Evolutionary conservation across 1,284 basidiomycete genomes (phyloP), one percentile per base, ranked within the genome.

Genomic region (Microbotryomycetes sp.): DNA sequence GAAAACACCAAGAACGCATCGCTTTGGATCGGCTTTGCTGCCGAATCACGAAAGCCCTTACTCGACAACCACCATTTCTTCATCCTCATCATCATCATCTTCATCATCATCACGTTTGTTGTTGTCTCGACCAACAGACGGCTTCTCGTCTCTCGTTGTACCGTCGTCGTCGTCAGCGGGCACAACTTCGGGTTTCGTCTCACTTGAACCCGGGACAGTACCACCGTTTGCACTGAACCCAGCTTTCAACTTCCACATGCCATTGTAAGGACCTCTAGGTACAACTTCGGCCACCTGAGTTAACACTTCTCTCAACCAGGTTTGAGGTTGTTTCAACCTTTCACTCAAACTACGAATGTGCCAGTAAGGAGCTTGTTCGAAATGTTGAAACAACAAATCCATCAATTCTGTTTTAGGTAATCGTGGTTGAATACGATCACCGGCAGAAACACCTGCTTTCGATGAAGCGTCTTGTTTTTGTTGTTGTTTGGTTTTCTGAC

Each of bases 361-460:
- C 92, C 92, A 97, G 66, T 86, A 86, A 42, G 87, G 83, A 62
- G 84, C 83, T 58, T 89, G 83, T 61, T 84, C 82, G 79, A 94
- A 97, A 7, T 86, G 79, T 2, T 77, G 73, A 75, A 97, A 94
- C 30, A 97, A 81, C 65, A 87, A 77, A 75, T 97, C 91, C 72
- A 92, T 80, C 9, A 97, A 82, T 73, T 94, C 89, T 78, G 91
- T 88, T 62, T 86, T 83, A 25, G 92, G 88, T 78, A 93, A 86
- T 71, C 91, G 86, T 15, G 90, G 88, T 42, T 42, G 36, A 42
- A 42, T 42, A 19, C 36, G 36, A 51, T 26, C 25, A 12, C 30
- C 25, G n/a, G n/a, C n/a, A n/a, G n/a, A n/a, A n/a, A n/a, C n/a
- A n/a, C n/a, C n/a, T n/a, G n/a, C n/a, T n/a, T n/a, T n/a, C n/a